A percentile compares a stretch with the other conserved stretches of the same genome.
phyloP scores from a whole-genome alignment of 768 basidiomycete genomes.

The Amanita brunnescens region DNA sequence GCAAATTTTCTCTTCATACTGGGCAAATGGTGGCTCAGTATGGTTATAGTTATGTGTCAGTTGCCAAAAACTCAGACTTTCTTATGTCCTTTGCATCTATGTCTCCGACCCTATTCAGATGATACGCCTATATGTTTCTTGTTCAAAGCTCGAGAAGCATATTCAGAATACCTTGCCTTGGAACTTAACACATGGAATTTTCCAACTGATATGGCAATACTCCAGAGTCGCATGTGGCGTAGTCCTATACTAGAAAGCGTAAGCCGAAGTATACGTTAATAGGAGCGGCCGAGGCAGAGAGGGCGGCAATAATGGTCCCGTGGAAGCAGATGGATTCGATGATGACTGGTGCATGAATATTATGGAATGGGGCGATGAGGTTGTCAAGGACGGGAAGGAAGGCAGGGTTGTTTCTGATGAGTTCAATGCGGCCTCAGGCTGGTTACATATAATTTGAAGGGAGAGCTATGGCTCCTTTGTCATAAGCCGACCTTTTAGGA shows the following conservation, averaged over 20 bases:
- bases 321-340: slow-evolving; percentile 6
- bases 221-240: slow-evolving; percentile 6
- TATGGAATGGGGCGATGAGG: slow-evolving; percentile 7
- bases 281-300: neutral
- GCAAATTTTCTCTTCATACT: neutral
- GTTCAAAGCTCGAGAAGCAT: too few relatives aligned
- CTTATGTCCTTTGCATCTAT: neutral
- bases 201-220: slow-evolving; percentile 1
- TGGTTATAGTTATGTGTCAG: neutral
- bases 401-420: slow-evolving; percentile 2
- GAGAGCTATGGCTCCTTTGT: neutral
- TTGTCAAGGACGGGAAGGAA: slow-evolving; percentile 6
- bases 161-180: neutral
- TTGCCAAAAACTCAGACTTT: neutral
- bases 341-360: slow-evolving; percentile 5
- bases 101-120: slow-evolving; percentile 3
- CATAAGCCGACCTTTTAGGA: slow-evolving; percentile 1
- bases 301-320: slow-evolving; percentile 7
- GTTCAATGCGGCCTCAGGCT: neutral
- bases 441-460: neutral
- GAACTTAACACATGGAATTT: slow-evolving; percentile 1
- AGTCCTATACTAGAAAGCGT: neutral
- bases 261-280: too few relatives aligned
- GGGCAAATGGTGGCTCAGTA: neutral
- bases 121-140: slow-evolving; percentile 5